Evolutionary conservation across 2,329 filamentous ascomycete species (phyloP).

Genomic region (Exophiala calicioides): DNA sequence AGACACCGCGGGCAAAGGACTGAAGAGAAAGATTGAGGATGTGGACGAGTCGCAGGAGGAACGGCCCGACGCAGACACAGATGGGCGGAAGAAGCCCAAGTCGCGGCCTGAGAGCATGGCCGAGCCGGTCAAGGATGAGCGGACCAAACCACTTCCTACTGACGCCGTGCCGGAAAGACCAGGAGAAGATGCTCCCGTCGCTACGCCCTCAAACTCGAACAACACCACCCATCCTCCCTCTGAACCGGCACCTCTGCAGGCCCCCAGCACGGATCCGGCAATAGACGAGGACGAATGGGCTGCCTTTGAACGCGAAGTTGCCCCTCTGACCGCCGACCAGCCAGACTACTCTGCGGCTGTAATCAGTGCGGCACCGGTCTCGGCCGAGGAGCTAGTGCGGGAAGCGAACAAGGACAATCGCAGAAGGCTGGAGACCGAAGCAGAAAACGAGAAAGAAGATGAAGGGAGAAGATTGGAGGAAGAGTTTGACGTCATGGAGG

Average conservation of each 20-base stretch:
- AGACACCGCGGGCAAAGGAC: slow-evolving; percentile 38
- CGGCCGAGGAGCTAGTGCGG: too few species aligned
- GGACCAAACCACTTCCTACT: too few species aligned
- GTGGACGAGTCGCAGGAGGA: slow-evolving; percentile 36
- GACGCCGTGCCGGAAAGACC: background rate
- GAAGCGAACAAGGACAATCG: slow-evolving; percentile 51
- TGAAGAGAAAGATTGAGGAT: slow-evolving; percentile 58
- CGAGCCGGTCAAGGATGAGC: slow-evolving; percentile 4
- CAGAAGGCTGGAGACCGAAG: slow-evolving; percentile 55
- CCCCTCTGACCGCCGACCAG: slow-evolving; percentile 44
- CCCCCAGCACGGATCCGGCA: too few species aligned
- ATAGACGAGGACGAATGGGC: slow-evolving; percentile 82
- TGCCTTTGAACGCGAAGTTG: slow-evolving; percentile 82
- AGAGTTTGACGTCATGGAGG: slow-evolving; percentile 82
- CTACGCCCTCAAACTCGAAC: background rate
- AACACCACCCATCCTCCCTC: background rate
- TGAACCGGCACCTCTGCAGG: too few species aligned
- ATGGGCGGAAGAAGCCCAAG: slow-evolving; percentile 28
- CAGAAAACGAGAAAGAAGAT: slow-evolving; percentile 73
- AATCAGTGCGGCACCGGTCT: slow-evolving; percentile 65
- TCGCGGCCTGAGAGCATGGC: slow-evolving; percentile 33
- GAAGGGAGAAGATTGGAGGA: slow-evolving; percentile 70
- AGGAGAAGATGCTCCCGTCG: background rate
- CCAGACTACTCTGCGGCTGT: slow-evolving; percentile 56
- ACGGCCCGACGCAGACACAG: slow-evolving; percentile 17